Evolutionary conservation across 192 early-diverging fungal species (phyloP), one percentile per base, ranked within the genome.

Genomic region (Cladochytrium replicatum): DNA sequence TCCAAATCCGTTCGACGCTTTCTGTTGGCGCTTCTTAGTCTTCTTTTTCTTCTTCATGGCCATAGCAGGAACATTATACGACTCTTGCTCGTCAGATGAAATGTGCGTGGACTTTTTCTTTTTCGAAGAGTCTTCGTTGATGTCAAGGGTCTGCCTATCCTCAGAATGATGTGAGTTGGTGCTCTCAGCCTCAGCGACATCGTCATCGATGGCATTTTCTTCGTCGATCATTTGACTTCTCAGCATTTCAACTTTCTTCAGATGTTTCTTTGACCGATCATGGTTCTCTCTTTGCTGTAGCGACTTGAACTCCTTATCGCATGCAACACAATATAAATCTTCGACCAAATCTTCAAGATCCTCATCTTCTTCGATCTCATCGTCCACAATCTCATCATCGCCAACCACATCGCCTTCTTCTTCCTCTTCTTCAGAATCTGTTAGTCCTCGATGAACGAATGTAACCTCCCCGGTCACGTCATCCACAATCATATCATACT

Each of bases 221-320:
- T 62, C 63, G 26, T 47, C 47, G 21, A 64, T 30, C 77, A 97
- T 83, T 55, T 93, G 71, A 32, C 78, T 60, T 27, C 81, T 66
- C 11, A 95, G 65, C n/a, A 72, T 63, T 41, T 84, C 75, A 2
- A 87, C 87, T 25, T 76, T 81, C 57, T 87, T 80, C 6, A 80
- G 55, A 58, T 99, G 95, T 50, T 86, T 86, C 57, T 87, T 89
- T 34, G 87, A 88, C 52, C 75, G 54, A 48, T 89, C 85, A 55
- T 99, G 95, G 52, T 86, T 94, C 26, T 66, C 67, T 70, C 74
- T 83, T 69, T 93, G 81, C 28, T 15, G 27, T 40, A 17, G 11
- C 27, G 51, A 80, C 49, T 87, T 88, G 65, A 97, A 99, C 25
- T 49, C 61, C 57, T 91, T 96, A 51, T 90, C 75, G 63, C 95